A percentile compares a stretch with the other conserved stretches of the same genome.
Conservation (phyloP, 805 yeast genomes). For the Candida namnaoensis region DNA sequence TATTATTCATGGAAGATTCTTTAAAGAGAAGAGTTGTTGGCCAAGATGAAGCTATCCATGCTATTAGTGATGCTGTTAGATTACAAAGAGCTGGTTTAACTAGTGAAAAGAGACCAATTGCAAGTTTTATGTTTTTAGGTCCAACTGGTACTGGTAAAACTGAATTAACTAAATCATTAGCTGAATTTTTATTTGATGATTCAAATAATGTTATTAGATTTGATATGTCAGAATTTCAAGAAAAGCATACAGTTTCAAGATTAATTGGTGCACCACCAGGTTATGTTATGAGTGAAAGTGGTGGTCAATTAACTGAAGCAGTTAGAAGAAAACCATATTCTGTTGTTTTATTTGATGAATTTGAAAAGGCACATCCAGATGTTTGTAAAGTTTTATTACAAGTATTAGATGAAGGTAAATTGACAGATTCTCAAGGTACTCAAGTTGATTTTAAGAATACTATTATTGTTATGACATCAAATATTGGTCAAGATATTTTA, state of each 20-base stretch:
- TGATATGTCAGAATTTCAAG: constrained; percentile 98
- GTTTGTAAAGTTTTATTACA: constrained; percentile 85
- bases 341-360: constrained; percentile 89
- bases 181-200: constrained; percentile 87
- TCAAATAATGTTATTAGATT: constrained; percentile 81
- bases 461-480: constrained; percentile 92
- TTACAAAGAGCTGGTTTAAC: constrained; percentile 95
- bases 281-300: constrained; percentile 86
- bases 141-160: constrained; percentile 99
- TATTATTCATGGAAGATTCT: constrained; percentile 78
- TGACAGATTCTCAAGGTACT: constrained; percentile 93
- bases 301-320: constrained; percentile 95
- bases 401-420: constrained; percentile 89
- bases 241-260: constrained; percentile 83
- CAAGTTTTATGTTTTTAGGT: constrained; percentile 92
- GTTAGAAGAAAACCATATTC: constrained; percentile 93
- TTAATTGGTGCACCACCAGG: constrained; percentile 98
- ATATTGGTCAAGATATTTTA: constrained; percentile 89
- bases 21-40: constrained; percentile 79
- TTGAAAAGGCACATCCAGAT: constrained; percentile 95
- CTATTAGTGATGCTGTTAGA: constrained; percentile 90
- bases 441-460: constrained; percentile 92
- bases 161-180: constrained; percentile 86
- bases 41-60: constrained; percentile 88
- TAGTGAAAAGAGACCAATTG: constrained; percentile 90